Base-by-base conservation (phyloP, 208 protist species). In the Herpetomonas tarakana region DNA sequence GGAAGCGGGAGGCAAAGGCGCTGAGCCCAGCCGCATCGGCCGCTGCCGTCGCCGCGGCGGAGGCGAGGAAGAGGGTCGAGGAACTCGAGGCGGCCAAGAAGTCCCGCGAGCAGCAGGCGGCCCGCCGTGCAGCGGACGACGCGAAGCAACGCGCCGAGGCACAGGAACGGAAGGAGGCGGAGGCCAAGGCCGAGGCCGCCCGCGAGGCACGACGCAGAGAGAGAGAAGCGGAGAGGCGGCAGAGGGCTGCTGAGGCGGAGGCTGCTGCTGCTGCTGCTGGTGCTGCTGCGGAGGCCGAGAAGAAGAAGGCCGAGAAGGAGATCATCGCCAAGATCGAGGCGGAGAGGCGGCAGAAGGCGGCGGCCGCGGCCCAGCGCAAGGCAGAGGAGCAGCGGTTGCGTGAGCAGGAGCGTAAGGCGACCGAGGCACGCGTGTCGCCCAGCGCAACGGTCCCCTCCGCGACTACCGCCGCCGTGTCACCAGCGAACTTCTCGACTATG, bases 131-230 rank as follows among this genome's bases (percentile, higher is more conserved):
- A 4, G 45, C 45, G 16, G 45, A 12, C 11, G 45, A 50, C 11
- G 45, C 45, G 4, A 11, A 18, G 9, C 45, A n/a, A 3, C 57
- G 57, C 25, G 47, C 31, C 41, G 27, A 52, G 38, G 12, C 24
- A 3, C 38, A 41, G 57, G 6, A 52, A 21, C 19, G 21, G 26
- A 14, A 54, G 58, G 25, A 30, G 45, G 35, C 31, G 19, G 22
- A 63, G 21, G 45, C 58, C 18, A 49, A 22, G 44, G 16, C 44
- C 9, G 4, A 49, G 6, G 7, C 4, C 24, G 24, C 6, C 57
- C 1, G 11, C 57, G 25, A 52, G 18, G 47, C 27, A 39, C 22
- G 29, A 62, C 30, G 57, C 57, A 3, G 45, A 41, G 44, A 27
- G 27, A 12, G 18, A 41, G 4, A 41, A 6, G 14, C 35, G 6